Base-by-base conservation (phyloP, 768 basidiomycete genomes). In the Tulasnella sp. region DNA sequence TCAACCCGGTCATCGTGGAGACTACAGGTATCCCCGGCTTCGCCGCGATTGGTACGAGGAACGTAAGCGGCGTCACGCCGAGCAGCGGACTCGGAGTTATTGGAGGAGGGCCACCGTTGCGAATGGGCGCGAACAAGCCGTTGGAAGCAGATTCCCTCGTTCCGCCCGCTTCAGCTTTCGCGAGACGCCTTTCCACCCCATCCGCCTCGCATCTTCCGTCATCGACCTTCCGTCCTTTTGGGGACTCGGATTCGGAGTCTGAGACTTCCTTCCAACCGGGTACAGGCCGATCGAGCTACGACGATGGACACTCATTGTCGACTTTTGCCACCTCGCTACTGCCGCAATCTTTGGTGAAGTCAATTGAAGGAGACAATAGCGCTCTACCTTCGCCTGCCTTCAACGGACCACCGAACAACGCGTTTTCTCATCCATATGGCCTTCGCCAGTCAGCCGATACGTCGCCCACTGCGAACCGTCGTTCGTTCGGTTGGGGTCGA, bases 311-410 rank as follows among this genome's bases (percentile, higher is more conserved):
- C n/a, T 75, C 78, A 47, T 71, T 80, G 67, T 83, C 83, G 59
- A 83, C 83, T 14, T 80, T 79, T 35, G 84, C 85, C 32, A 80
- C 84, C 65, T 83, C 84, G 11, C 80, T 87, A 71, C 86, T 90
- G 72, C 86, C 88, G 39, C 83, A 84, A 63, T 83, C 84, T 76
- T 80, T 88, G 35, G 85, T 87, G 74, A 80, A 83, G 67, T 86
- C 88, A 29, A 80, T 89, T 34, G 86, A 87, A 68, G 72, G 32
- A 52, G 74, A 73, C 22, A 71, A 35, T 62, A 47, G 47, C 26
- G 39, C 69, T 16, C 47, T 26, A 35, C 67, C 67, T n/a, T 37
- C 35, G 7, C 37, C 39, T 41, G 35, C 63, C 11, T 7, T 7
- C 32, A 6, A 17, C 14, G 19, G 26, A 4, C 63, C 32, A 35